These are phyloP conservation scores for Nicotiana attenuata DNA, from an alignment of 257 asterid genomes.

Conservation along the genomic window DNA sequence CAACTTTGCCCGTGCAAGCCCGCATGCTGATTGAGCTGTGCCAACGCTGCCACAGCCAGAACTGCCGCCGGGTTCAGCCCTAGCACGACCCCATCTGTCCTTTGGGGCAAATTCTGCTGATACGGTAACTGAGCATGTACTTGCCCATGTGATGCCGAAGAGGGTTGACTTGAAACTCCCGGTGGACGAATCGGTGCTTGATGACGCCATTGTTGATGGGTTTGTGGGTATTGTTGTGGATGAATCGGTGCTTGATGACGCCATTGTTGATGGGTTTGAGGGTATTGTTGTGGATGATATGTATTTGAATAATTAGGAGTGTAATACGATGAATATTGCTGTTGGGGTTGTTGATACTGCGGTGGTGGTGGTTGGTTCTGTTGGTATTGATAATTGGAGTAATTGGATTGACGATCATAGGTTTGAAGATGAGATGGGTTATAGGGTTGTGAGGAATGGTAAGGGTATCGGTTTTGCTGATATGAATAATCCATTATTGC, in stretches of 20 bases:
- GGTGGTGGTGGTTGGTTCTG: background rate
- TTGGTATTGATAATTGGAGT: background rate
- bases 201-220: background rate
- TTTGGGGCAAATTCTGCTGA: conserved; percentile 16
- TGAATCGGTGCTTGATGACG: background rate
- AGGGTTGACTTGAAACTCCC: conserved; percentile 1
- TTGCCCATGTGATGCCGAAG: background rate
- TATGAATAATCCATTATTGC: background rate
- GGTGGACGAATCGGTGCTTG: background rate
- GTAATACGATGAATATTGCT: background rate
- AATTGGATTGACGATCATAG: background rate
- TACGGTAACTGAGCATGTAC: background rate
- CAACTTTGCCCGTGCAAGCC: background rate
- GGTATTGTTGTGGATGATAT: background rate
- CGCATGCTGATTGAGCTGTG: background rate
- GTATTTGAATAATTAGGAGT: background rate
- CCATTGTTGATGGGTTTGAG: conserved; percentile 1
- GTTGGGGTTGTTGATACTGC: background rate
- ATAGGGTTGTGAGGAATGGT: background rate
- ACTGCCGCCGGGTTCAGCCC: conserved; percentile 4
- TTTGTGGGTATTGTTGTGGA: background rate
- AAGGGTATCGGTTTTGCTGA: background rate
- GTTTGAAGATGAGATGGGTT: background rate
- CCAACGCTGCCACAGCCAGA: background rate
- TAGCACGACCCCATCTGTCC: background rate